phyloP scores from a whole-genome alignment of 805 yeast species.

The Starmera caribaea region DNA sequence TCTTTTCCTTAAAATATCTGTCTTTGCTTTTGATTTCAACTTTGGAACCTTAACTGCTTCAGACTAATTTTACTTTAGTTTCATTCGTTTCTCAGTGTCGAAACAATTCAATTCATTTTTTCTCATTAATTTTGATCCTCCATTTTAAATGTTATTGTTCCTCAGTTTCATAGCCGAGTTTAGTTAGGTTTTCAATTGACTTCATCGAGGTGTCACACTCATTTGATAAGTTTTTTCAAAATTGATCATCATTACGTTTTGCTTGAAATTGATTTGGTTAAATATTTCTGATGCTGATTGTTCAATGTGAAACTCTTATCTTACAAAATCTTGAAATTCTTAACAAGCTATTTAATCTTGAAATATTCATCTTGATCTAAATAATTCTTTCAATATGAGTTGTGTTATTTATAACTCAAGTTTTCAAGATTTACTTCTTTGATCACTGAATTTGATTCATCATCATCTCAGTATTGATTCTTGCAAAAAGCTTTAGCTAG shows the following conservation, averaged over 20 bases:
- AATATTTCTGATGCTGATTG: conserved; percentile 19
- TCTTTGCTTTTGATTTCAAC: too few species aligned
- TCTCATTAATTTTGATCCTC: conserved; percentile 52
- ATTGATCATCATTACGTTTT: conserved; percentile 29
- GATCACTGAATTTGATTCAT: conserved; percentile 32
- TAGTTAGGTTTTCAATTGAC: conserved; percentile 19
- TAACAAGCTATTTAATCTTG: conserved; percentile 27
- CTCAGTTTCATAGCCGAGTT: conserved; percentile 33
- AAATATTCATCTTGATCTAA: conserved; percentile 22
- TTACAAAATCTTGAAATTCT: conserved; percentile 28
- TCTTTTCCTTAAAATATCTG: conserved; percentile 21
- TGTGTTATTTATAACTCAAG: conserved; percentile 34
- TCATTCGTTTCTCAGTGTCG: conserved; percentile 33
- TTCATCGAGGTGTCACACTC: conserved; percentile 16
- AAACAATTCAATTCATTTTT: conserved; percentile 42
- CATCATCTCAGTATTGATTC: conserved; percentile 28
- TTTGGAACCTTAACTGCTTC: too few species aligned
- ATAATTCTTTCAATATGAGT: conserved; percentile 36
- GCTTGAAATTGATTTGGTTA: conserved; percentile 17
- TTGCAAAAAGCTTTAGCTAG: conserved; percentile 40
- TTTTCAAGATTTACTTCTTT: conserved; percentile 42
- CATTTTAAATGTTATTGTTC: conserved; percentile 40
- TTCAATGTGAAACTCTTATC: conserved; percentile 28
- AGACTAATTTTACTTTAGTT: conserved; percentile 30
- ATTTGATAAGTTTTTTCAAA: conserved; percentile 21